phyloP scores from a whole-genome alignment of 495 filamentous ascomycete genomes.

The Neurospora sp. region DNA sequence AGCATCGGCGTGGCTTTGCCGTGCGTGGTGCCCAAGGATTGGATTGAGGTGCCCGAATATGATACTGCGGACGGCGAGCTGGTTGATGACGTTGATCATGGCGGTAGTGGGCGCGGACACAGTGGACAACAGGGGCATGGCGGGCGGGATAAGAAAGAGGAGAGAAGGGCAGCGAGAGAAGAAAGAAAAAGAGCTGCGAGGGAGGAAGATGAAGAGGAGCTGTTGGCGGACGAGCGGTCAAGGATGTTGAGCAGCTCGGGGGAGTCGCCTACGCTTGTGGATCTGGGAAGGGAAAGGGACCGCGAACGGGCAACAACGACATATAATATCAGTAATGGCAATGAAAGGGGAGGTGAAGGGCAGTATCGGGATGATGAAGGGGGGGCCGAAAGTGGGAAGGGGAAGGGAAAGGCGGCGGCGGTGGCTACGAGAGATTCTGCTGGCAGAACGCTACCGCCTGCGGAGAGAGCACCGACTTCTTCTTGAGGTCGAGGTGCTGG shows the following conservation, averaged over 20 bases:
- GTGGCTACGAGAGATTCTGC: constrained; percentile 26
- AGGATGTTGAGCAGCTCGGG: constrained; percentile 19
- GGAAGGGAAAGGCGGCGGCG: constrained; percentile 29
- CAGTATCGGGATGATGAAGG: constrained; percentile 20
- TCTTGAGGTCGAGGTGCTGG: constrained; percentile 1
- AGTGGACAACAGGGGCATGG: neutral
- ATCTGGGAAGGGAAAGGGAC: neutral
- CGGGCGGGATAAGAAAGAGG: neutral
- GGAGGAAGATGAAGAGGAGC: constrained; percentile 5
- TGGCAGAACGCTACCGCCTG: constrained; percentile 28
- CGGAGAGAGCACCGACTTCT: constrained; percentile 26
- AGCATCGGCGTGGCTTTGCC: constrained; percentile 64
- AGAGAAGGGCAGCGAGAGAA: neutral
- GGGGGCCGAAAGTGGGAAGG: constrained; percentile 26
- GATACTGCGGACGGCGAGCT: constrained; percentile 61
- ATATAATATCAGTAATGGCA: neutral
- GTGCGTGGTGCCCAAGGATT: constrained; percentile 68
- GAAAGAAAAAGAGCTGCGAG: neutral
- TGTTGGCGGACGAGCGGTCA: constrained; percentile 11
- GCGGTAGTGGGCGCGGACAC: neutral
- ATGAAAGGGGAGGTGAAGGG: constrained; percentile 1
- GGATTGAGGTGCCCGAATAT: constrained; percentile 65
- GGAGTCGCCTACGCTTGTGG: constrained; percentile 21
- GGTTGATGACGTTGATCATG: constrained; percentile 43
- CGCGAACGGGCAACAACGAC: neutral